These are phyloP conservation scores for Solanum lycopersicoides DNA, from an alignment of 257 asterid genomes.

Conservation along the genomic window DNA sequence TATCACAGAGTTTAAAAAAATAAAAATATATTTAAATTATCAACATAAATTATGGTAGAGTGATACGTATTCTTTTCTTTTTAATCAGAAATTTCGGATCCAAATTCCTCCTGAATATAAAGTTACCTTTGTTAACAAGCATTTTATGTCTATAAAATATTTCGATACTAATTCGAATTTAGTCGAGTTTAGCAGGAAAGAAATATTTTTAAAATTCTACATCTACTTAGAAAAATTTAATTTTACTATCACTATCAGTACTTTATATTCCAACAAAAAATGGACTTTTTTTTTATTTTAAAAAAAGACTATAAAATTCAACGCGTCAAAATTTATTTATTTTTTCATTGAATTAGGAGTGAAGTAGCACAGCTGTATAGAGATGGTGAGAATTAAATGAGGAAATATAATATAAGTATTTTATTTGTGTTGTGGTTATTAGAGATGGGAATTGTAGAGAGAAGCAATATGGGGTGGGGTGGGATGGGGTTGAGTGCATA, in stretches of 20 bases:
- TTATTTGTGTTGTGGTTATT: neutral
- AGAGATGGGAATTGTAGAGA: neutral
- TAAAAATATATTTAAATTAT: no score
- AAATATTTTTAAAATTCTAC: neutral
- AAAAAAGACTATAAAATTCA: neutral
- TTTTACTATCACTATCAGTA: neutral
- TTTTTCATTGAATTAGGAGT: neutral
- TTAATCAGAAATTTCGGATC: no score
- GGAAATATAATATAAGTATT: neutral
- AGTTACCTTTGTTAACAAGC: no score
- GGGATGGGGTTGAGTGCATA: neutral
- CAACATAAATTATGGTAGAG: no score
- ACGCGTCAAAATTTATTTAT: neutral
- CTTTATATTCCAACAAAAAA: neutral
- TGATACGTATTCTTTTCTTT: no score
- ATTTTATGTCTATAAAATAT: no score
- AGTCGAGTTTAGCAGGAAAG: rapidly evolving
- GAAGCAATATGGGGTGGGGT: neutral
- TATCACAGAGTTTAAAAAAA: no score
- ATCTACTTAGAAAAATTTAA: neutral
- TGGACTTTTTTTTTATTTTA: no score
- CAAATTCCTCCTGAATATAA: rapidly evolving
- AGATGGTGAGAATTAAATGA: conserved; percentile 5
- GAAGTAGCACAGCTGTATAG: conserved; percentile 6
- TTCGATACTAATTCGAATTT: rapidly evolving